Evolutionary conservation across 805 yeast species (phyloP).

Genomic region (Lachancea meyersii): DNA sequence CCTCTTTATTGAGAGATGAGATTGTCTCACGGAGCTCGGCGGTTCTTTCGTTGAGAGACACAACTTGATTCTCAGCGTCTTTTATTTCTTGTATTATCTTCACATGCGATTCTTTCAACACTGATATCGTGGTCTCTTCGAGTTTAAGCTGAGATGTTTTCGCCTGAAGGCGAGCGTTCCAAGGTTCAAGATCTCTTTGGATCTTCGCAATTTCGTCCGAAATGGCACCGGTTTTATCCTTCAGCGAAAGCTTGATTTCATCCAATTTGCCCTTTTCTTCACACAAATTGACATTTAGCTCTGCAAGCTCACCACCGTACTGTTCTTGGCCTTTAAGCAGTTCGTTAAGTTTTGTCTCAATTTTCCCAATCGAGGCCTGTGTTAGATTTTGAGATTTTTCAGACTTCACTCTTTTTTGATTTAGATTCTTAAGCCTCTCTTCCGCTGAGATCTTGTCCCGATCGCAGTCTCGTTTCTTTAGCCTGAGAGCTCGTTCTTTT

Average conservation of each 20-base stretch:
- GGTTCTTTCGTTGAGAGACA: slow-evolving; percentile 43
- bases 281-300: slow-evolving; percentile 41
- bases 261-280: slow-evolving; percentile 54
- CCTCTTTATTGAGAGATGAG: slow-evolving; percentile 42
- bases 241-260: slow-evolving; percentile 56
- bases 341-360: slow-evolving; percentile 42
- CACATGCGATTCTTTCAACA: slow-evolving; percentile 44
- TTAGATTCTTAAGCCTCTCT: slow-evolving; percentile 67
- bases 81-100: slow-evolving; percentile 42
- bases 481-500: slow-evolving; percentile 18
- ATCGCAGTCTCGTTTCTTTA: slow-evolving; percentile 36
- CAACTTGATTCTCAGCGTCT: slow-evolving; percentile 35
- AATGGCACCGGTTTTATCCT: slow-evolving; percentile 65
- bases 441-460: slow-evolving; percentile 62
- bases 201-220: slow-evolving; percentile 57
- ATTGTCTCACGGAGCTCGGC: slow-evolving; percentile 44
- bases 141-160: slow-evolving; percentile 60
- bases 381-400: slow-evolving; percentile 48
- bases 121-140: slow-evolving; percentile 57
- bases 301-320: slow-evolving; percentile 40
- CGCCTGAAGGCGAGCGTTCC: slow-evolving; percentile 61
- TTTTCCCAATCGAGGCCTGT: slow-evolving; percentile 38
- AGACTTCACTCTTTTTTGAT: slow-evolving; percentile 51
- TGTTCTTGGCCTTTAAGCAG: slow-evolving; percentile 41
- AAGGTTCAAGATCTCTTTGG: slow-evolving; percentile 72